Percentiles rank a stretch among this genome's conserved stretches.
Evolutionary conservation across 2,329 filamentous ascomycete species (phyloP).

Genomic region (Cadophora gregata): DNA sequence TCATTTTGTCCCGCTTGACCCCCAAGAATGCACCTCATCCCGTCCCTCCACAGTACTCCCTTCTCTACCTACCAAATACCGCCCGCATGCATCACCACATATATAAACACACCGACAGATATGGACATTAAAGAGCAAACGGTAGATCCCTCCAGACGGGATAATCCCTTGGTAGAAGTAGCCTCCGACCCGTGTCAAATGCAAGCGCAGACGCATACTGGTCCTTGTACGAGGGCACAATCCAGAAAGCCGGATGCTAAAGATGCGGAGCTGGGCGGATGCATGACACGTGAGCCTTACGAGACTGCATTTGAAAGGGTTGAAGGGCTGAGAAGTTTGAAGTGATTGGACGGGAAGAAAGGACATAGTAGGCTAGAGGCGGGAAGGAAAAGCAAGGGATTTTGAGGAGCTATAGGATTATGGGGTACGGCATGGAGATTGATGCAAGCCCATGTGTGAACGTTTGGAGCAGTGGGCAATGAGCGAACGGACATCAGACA

Average conservation of each 20-base stretch:
- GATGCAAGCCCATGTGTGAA: background rate
- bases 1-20: background rate
- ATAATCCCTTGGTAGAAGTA: background rate
- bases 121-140: background rate
- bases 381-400: background rate
- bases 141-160: background rate
- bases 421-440: background rate
- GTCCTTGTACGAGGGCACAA: background rate
- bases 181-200: background rate
- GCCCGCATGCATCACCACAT: background rate
- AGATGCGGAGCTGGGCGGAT: background rate
- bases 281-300: background rate
- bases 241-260: too few species aligned
- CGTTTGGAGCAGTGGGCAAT: background rate
- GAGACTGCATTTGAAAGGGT: background rate
- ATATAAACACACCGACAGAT: background rate
- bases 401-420: too few species aligned
- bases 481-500: background rate
- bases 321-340: background rate
- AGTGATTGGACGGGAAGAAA: background rate
- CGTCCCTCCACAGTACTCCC: background rate
- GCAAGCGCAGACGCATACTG: background rate
- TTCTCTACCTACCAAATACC: background rate
- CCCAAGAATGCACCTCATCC: conserved; percentile 7
- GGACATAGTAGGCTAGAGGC: background rate